phyloP scores from a whole-genome alignment of 2,329 filamentous ascomycete genomes.

The Trichoderma atrobrunneum region DNA sequence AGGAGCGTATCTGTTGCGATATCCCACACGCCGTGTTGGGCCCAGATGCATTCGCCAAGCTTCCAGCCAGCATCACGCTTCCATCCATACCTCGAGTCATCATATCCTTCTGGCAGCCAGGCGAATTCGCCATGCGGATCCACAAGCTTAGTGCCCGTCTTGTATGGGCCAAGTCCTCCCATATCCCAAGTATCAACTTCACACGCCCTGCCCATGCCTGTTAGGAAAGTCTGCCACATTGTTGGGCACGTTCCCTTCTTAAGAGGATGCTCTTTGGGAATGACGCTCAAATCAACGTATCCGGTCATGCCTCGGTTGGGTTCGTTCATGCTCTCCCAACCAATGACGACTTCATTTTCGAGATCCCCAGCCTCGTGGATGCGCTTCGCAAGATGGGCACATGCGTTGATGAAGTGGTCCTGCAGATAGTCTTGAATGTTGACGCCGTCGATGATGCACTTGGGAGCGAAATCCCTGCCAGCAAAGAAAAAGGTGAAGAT shows the following conservation, averaged over 20 bases:
- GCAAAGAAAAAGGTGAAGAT: conserved; percentile 95
- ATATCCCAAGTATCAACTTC: conserved; percentile 93
- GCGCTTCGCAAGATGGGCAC: conserved; percentile 73
- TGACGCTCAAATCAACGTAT: conserved; percentile 72
- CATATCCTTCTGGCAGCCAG: conserved; percentile 80
- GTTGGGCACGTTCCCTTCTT: conserved; percentile 93
- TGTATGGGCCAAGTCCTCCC: conserved; percentile 87
- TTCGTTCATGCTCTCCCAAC: conserved; percentile 96
- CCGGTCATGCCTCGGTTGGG: conserved; percentile 87
- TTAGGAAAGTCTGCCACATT: conserved; percentile 88
- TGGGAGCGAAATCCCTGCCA: conserved; percentile 87
- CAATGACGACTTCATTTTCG: conserved; percentile 81
- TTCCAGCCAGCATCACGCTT: conserved; percentile 85
- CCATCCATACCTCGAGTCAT: conserved; percentile 87
- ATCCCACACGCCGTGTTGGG: conserved; percentile 96
- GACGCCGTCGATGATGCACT: conserved; percentile 88
- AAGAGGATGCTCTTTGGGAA: conserved; percentile 83
- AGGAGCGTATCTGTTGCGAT: conserved; percentile 71
- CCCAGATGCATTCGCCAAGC: conserved; percentile 93
- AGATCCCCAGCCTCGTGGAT: conserved; percentile 90
- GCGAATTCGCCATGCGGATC: conserved; percentile 83
- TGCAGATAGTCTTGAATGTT: conserved; percentile 98
- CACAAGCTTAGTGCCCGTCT: conserved; percentile 76
- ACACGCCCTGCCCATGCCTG: conserved; percentile 84
- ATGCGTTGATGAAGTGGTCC: conserved; percentile 77